These are phyloP conservation scores for Punctularia strigosozonata DNA, from an alignment of 768 basidiomycete genomes.

Conservation along the genomic window DNA sequence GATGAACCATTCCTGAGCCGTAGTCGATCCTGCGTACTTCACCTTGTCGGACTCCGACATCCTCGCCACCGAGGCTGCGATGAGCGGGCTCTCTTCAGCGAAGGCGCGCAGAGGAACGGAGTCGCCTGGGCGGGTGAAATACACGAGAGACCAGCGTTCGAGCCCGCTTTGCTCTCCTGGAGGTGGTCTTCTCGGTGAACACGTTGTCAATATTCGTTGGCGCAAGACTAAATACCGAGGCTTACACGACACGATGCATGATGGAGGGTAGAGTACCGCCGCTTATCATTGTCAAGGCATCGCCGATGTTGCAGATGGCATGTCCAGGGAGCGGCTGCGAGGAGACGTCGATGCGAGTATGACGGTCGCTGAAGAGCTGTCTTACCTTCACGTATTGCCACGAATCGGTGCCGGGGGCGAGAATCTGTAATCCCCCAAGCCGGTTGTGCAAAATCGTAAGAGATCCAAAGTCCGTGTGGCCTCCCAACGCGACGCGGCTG, in stretches of 20 bases:
- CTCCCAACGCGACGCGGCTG: slow-evolving; percentile 37
- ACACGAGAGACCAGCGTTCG: slow-evolving; percentile 58
- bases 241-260: slow-evolving; percentile 31
- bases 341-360: neutral
- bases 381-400: slow-evolving; percentile 32
- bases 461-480: slow-evolving; percentile 70
- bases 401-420: slow-evolving; percentile 23
- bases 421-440: slow-evolving; percentile 33
- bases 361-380: slow-evolving; percentile 3
- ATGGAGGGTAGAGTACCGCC: slow-evolving; percentile 33
- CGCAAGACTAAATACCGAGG: too few species aligned
- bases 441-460: slow-evolving; percentile 22
- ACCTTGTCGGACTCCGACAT: slow-evolving; percentile 19
- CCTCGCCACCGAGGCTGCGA: slow-evolving; percentile 30
- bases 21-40: slow-evolving; percentile 23
- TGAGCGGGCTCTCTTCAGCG: slow-evolving; percentile 34
- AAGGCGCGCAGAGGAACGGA: slow-evolving; percentile 38
- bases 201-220: too few species aligned
- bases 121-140: slow-evolving; percentile 54
- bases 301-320: slow-evolving; percentile 34
- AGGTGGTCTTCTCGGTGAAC: too few species aligned
- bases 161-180: slow-evolving; percentile 40
- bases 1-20: slow-evolving; percentile 29
- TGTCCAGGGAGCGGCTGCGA: slow-evolving; percentile 34
- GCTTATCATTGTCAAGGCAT: slow-evolving; percentile 31